Percentiles rank a stretch among this genome's conserved stretches.
phyloP scores from a whole-genome alignment of 805 yeast genomes.

The Cyberlindnera meyerae region DNA sequence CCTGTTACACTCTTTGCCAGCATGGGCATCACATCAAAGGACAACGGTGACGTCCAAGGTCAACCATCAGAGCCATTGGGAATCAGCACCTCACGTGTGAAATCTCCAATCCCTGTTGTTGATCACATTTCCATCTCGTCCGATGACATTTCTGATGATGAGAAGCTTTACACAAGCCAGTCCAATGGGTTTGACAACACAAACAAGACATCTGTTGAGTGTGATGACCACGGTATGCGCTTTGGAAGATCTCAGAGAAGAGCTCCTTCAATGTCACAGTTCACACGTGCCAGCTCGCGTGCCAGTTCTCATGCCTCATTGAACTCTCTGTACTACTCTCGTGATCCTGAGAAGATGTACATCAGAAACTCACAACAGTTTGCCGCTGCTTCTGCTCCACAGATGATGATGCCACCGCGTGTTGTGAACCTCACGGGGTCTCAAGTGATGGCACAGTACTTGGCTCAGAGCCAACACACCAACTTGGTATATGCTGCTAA shows the following conservation, averaged over 20 bases:
- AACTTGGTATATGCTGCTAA: conserved; percentile 47
- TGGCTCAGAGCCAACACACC: conserved; percentile 68
- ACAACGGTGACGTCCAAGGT: conserved; percentile 3
- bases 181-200: conserved; percentile 3
- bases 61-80: conserved; percentile 18
- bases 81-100: conserved; percentile 12
- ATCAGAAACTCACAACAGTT: conserved; percentile 6
- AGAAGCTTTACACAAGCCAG: conserved; percentile 10
- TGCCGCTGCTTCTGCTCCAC: conserved; percentile 1
- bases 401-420: too few species aligned
- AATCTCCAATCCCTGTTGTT: neutral
- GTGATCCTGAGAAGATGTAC: conserved; percentile 10
- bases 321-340: conserved; percentile 13
- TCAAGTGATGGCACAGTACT: conserved; percentile 72
- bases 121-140: conserved; percentile 11
- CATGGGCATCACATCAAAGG: conserved; percentile 21
- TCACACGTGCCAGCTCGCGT: conserved; percentile 6
- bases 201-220: conserved; percentile 4
- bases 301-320: conserved; percentile 17
- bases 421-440: conserved; percentile 53
- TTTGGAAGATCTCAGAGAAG: conserved; percentile 4
- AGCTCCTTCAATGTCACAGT: neutral
- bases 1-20: conserved; percentile 22
- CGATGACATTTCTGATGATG: conserved; percentile 6
- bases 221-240: neutral